A percentile compares a stretch with the other conserved stretches of the same genome.
Evolutionary conservation across 768 basidiomycete genomes (phyloP).

Genomic region (Saitozyma sp.): DNA sequence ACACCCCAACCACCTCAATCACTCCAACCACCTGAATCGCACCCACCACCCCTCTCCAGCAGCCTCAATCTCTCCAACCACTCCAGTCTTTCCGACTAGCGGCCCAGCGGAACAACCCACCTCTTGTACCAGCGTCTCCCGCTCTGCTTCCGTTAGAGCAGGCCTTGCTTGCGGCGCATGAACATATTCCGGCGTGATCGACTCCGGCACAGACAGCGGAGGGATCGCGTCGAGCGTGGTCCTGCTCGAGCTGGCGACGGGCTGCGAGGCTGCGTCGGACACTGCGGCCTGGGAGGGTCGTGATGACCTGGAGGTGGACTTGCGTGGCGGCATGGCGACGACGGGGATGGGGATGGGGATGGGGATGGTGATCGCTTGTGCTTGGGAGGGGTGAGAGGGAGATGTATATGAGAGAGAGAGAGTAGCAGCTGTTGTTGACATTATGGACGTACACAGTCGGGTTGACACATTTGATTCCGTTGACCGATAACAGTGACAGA

Average conservation of each 20-base stretch:
- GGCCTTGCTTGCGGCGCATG: neutral
- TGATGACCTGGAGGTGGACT: constrained; percentile 14
- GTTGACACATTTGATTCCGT: constrained; percentile 2
- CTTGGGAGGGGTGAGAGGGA: too few relatives aligned
- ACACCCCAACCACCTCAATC: too few relatives aligned
- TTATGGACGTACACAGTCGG: neutral
- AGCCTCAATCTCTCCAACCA: neutral
- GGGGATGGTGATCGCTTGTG: too few relatives aligned
- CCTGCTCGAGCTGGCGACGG: constrained; percentile 22
- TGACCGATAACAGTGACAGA: neutral
- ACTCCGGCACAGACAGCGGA: constrained; percentile 22
- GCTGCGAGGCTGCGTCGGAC: neutral
- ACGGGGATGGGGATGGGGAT: neutral
- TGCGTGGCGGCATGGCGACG: constrained; percentile 26
- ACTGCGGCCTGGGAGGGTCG: constrained; percentile 1
- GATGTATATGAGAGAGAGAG: too few relatives aligned
- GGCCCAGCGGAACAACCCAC: constrained; percentile 19
- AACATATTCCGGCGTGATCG: constrained; percentile 36
- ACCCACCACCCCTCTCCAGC: neutral
- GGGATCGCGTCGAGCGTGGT: constrained; percentile 22
- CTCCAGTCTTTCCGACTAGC: neutral
- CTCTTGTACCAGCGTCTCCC: constrained; percentile 40
- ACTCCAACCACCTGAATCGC: too few relatives aligned
- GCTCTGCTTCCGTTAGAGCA: constrained; percentile 30
- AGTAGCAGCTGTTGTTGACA: too few relatives aligned